Evolutionary conservation across 106 monocot genomes (phyloP), one percentile per base, ranked within the genome.

Genomic region (Dendrobium catenatum): DNA sequence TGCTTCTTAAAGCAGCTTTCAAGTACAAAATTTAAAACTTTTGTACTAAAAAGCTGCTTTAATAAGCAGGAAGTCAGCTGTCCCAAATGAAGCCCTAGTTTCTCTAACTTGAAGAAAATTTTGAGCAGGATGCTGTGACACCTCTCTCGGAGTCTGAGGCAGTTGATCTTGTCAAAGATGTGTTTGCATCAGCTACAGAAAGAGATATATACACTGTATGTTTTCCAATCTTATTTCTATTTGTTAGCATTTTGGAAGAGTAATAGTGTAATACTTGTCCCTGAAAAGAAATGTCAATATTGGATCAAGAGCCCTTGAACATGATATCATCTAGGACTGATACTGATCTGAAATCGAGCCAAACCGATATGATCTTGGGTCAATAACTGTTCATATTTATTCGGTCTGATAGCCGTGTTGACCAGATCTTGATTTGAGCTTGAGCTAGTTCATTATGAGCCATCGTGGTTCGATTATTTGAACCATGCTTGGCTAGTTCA

Each of bases 161-260:
- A 41, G 86, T 99, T 55, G 95, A 99, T 87, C 82, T 99, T 83
- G 93, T 98, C 0, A 95, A 98, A 84, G 98, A 98, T 83, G 98
- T 98, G 68, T 98, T 98, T 87, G 94, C 98, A 18, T 98, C 98
- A 0, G 98, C 98, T 61, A 93, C 95, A 55, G 98, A 99, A 81
- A 91, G 98, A 72, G 98, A 99, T 76, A 99, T 99, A 44, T 99
- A 95, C 85, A 93, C 98, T 42, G 98, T 99, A 93, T 11, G 86
- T 72, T 31, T 80, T 42, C 54, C 27, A 29, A 61, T 49, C 9
- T 66, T 70, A 48, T 26, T 64, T 22, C 61, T 68, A 31, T 0
- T 13, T 66, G 1, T 26, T 37, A 70, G 70, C 70, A 70, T 70
- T 70, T 70, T 33, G 13, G 5, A 37, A 70, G 68, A 33, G 9